These are phyloP conservation scores for Metschnikowia arizonensis DNA, from an alignment of 805 yeast genomes.

Conservation along the genomic window DNA sequence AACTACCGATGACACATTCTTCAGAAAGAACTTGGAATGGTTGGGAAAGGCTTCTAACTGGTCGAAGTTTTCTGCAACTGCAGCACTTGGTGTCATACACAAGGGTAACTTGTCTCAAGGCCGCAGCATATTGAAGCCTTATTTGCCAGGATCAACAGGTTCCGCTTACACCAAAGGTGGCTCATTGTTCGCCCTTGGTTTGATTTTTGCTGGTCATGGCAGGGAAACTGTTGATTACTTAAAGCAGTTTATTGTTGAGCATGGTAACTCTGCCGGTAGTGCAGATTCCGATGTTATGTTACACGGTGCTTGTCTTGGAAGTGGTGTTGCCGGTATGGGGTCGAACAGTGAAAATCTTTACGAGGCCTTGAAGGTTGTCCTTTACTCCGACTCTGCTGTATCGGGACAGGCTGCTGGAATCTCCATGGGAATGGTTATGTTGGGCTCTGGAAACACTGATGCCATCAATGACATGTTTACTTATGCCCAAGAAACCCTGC, in stretches of 20 bases:
- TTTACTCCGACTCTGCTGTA: slow-evolving; percentile 86
- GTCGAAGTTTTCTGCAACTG: slow-evolving; percentile 97
- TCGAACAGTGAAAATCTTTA: slow-evolving; percentile 68
- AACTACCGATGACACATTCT: slow-evolving; percentile 90
- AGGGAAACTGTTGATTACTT: slow-evolving; percentile 78
- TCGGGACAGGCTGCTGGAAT: slow-evolving; percentile 96
- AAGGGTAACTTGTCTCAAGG: slow-evolving; percentile 93
- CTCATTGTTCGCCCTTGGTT: slow-evolving; percentile 85
- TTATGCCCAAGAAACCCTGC: slow-evolving; percentile 93
- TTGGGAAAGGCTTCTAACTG: slow-evolving; percentile 95
- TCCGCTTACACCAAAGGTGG: slow-evolving; percentile 95
- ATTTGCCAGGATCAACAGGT: slow-evolving; percentile 76
- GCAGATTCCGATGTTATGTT: slow-evolving; percentile 75
- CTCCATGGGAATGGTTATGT: slow-evolving; percentile 93
- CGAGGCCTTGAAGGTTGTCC: slow-evolving; percentile 76
- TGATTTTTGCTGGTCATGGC: slow-evolving; percentile 95
- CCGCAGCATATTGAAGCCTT: slow-evolving; percentile 78
- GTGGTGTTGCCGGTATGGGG: slow-evolving; percentile 97
- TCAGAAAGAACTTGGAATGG: slow-evolving; percentile 91
- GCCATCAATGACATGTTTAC: slow-evolving; percentile 77
- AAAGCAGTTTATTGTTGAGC: slow-evolving; percentile 64
- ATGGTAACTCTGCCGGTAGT: slow-evolving; percentile 60
- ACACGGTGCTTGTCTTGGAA: slow-evolving; percentile 94
- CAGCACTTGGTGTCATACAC: slow-evolving; percentile 96
- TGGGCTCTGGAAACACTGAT: slow-evolving; percentile 76